Conservation (phyloP, 1,284 basidiomycete species). For the Sutorius eximius region DNA sequence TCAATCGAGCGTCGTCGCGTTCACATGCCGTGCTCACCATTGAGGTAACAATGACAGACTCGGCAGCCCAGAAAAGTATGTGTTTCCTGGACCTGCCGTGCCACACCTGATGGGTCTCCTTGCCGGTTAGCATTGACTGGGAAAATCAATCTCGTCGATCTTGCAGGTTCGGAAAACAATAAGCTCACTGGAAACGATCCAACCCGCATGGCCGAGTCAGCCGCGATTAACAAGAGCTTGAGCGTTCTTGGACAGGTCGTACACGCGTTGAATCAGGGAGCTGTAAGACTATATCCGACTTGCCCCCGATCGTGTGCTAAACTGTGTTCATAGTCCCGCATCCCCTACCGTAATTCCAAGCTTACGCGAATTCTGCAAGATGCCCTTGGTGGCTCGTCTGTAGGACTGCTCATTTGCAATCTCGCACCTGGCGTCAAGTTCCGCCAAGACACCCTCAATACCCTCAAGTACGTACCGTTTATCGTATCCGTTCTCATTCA, state of each 20-base stretch:
- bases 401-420: conserved; percentile 80
- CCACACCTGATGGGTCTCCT: background rate
- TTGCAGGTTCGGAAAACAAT: conserved; percentile 88
- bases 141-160: conserved; percentile 81
- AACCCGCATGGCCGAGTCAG: conserved; percentile 76
- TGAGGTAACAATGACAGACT: conserved; percentile 54
- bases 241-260: conserved; percentile 83
- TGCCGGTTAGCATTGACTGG: conserved; percentile 53
- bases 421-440: conserved; percentile 78
- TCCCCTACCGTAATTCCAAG: conserved; percentile 84
- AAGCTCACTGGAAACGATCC: conserved; percentile 84
- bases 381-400: conserved; percentile 74
- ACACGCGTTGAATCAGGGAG: conserved; percentile 74
- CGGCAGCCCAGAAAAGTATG: conserved; percentile 49
- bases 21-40: conserved; percentile 82
- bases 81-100: background rate
- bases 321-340: conserved; percentile 53
- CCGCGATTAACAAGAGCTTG: conserved; percentile 83
- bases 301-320: background rate
- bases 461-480: conserved; percentile 61
- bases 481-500: background rate
- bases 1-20: conserved; percentile 78
- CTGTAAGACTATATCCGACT: conserved; percentile 43
- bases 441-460: conserved; percentile 80
- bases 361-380: conserved; percentile 82